Base-by-base conservation (phyloP, 1,139 yeast species). In the Hemisphaericaspora lyxosophila region DNA sequence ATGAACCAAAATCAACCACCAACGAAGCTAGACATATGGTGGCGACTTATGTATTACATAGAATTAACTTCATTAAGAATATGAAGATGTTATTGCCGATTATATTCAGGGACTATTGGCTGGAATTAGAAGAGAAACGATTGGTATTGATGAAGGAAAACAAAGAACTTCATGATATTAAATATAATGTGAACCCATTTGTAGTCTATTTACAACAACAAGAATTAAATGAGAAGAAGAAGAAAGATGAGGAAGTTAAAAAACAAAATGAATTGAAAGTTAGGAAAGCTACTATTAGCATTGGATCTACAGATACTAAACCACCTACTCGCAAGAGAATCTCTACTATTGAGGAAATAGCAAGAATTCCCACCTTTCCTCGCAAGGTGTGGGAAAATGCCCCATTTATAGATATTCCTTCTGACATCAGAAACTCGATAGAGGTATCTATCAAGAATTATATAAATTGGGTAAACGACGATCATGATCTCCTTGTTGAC, bases 21-120 rank as follows among this genome's bases (percentile, higher is more conserved):
- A 70, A 88, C 29, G 97, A 90, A 51, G 97, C 97, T 2, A 73
- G 97, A 36, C 95, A 90, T 57, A 75, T 76, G 54, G 88, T 90
- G 1, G 97, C 98, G 0, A 90, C 97, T 0, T 87, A 83, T 52
- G 90, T 92, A 0, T 59, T 92, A 45, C 90, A 81, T 55, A 69
- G 96, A 22, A 73, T 92, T 12, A 83, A 90, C 26, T 86, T 80
- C 44, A 81, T 82, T 48, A 88, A 89, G 49, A 89, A 87, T 54
- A 62, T 90, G 64, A 87, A 85, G 49, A 82, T 89, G 89, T 82
- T 88, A 51, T 69, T 92, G 17, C 97, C 97, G 0, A 78, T 83
- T 4, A 80, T 84, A 22, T 96, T 88, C 55, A 79, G 87, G 46
- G 77, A 77, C 36, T 69, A 87, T 29, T 92, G 97, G 97, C 60